A percentile compares a stretch with the other conserved stretches of the same genome.
These are phyloP conservation scores for Fusarium sp. DNA, from an alignment of 2,329 filamentous ascomycete species.

Conservation along the genomic window DNA sequence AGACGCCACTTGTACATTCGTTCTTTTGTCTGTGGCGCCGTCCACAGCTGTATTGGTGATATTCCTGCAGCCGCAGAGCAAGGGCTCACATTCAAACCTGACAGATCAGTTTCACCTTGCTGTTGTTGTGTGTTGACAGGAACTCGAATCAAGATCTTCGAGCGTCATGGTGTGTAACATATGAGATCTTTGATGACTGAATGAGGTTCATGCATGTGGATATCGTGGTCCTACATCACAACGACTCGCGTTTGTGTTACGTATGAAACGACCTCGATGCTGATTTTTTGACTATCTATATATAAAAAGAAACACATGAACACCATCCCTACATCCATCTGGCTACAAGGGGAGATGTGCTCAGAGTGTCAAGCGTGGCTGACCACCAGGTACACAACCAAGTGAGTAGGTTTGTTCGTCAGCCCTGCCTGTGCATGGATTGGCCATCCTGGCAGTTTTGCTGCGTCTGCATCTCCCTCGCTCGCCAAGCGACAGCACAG, in stretches of 20 bases:
- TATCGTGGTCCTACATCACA: conserved; percentile 1
- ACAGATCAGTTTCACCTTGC: conserved; percentile 27
- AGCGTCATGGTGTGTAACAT: conserved; percentile 13
- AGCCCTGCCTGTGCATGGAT: conserved; percentile 1
- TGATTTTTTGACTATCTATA: conserved; percentile 20
- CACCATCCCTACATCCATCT: neutral
- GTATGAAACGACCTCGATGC: neutral
- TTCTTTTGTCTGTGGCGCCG: conserved; percentile 9
- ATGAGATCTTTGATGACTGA: conserved; percentile 16
- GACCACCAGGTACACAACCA: neutral
- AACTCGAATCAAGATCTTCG: neutral
- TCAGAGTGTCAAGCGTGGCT: neutral
- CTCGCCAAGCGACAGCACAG: conserved; percentile 50
- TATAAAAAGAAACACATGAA: conserved; percentile 2
- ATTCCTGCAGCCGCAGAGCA: conserved; percentile 18
- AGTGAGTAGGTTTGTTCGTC: neutral
- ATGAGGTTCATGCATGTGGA: conserved; percentile 12
- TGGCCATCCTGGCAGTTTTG: neutral
- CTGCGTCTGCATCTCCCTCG: conserved; percentile 17
- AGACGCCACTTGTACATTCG: conserved; percentile 6
- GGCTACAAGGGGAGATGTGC: neutral
- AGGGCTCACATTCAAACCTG: conserved; percentile 11
- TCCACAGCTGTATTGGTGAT: neutral
- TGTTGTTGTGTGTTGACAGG: conserved; percentile 6
- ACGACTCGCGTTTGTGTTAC: conserved; percentile 4